These are phyloP conservation scores for Apocynum venetum DNA, from an alignment of 257 asterid species.

Conservation along the genomic window DNA sequence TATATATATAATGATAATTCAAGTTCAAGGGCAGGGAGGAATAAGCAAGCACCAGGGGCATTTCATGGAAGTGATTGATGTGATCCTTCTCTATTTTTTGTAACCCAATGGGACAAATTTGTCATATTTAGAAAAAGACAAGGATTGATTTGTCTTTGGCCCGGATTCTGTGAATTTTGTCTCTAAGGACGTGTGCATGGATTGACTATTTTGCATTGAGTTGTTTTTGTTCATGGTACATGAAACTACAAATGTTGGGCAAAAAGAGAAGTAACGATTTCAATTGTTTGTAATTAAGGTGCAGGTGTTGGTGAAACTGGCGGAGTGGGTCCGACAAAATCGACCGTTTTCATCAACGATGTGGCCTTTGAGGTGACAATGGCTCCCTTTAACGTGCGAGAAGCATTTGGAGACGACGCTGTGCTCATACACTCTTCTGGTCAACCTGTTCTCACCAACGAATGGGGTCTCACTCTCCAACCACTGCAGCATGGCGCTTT, in stretches of 20 bases:
- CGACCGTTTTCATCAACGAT: slow-evolving; percentile 82
- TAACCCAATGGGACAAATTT: slow-evolving; percentile 21
- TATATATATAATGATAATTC: too few species aligned
- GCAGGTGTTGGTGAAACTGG: slow-evolving; percentile 37
- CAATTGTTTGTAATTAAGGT: slow-evolving; percentile 29
- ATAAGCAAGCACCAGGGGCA: background rate
- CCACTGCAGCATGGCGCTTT: slow-evolving; percentile 81
- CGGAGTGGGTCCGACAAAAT: slow-evolving; percentile 31
- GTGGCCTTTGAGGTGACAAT: slow-evolving; percentile 76
- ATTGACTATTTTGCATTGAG: slow-evolving; percentile 24
- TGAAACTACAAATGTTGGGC: slow-evolving; percentile 3
- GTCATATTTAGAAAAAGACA: slow-evolving; percentile 36
- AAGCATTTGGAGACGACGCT: slow-evolving; percentile 82
- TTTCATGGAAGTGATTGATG: slow-evolving; percentile 52
- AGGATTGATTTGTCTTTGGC: slow-evolving; percentile 40
- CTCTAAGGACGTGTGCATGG: slow-evolving; percentile 58
- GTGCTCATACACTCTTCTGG: slow-evolving; percentile 73
- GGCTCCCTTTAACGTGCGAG: slow-evolving; percentile 67
- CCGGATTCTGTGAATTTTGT: slow-evolving; percentile 37
- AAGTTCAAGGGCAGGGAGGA: too few species aligned
- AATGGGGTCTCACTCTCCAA: slow-evolving; percentile 69
- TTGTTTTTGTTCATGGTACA: background rate
- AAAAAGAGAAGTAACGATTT: slow-evolving; percentile 4
- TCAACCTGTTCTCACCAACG: slow-evolving; percentile 69
- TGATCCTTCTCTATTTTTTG: background rate